These are phyloP conservation scores for Musa itinerans DNA, from an alignment of 176 grass and related monocot species.

Conservation along the genomic window DNA sequence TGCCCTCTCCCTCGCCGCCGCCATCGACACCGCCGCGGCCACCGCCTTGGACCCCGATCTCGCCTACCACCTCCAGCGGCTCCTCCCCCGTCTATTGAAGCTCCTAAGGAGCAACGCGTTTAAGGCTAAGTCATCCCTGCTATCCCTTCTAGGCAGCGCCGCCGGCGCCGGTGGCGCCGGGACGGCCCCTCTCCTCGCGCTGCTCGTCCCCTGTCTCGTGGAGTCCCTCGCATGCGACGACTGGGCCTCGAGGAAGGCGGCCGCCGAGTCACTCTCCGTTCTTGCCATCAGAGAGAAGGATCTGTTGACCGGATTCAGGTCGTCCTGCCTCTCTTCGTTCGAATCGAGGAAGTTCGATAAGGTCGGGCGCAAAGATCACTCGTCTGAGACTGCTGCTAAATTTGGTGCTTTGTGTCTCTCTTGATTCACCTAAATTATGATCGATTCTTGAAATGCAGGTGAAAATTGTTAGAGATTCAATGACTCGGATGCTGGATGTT, in stretches of 20 bases:
- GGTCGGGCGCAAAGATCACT: constrained; percentile 18
- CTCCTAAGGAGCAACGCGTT: constrained; percentile 77
- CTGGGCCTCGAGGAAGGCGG: constrained; percentile 81
- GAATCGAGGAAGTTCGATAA: constrained; percentile 87
- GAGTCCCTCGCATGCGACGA: constrained; percentile 75
- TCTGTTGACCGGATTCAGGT: constrained; percentile 49
- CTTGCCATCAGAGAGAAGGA: constrained; percentile 53
- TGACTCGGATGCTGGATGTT: constrained; percentile 85
- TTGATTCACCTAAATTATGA: neutral
- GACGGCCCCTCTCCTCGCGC: constrained; percentile 35
- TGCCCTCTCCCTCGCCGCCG: constrained; percentile 52
- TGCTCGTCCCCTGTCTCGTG: constrained; percentile 53
- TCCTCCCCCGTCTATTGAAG: constrained; percentile 77
- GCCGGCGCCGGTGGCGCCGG: constrained; percentile 40
- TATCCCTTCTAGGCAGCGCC: constrained; percentile 68
- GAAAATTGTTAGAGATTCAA: constrained; percentile 82
- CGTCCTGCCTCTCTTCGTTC: constrained; percentile 65
- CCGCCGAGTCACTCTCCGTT: constrained; percentile 65
- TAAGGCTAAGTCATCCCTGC: constrained; percentile 78
- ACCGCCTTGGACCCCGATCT: constrained; percentile 35
- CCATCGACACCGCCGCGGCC: constrained; percentile 40
- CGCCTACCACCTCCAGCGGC: constrained; percentile 48
- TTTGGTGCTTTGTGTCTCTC: constrained; percentile 30
- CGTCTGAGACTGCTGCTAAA: neutral
- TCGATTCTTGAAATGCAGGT: constrained; percentile 56